Base-by-base conservation (phyloP, 495 filamentous ascomycete genomes). In the Penicillium fimorum region DNA sequence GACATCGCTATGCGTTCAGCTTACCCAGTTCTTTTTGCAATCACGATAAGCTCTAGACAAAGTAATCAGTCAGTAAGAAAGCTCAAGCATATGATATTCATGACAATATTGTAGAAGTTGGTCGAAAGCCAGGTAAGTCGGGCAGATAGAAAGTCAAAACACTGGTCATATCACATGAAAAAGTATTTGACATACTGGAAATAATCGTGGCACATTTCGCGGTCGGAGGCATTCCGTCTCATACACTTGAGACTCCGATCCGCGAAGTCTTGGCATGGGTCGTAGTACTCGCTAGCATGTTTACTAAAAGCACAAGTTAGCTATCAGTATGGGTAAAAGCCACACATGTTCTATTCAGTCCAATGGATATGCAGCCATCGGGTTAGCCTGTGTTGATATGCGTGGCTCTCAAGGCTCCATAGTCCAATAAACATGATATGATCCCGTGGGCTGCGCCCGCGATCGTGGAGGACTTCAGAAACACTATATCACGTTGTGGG, bases 181-280 rank as follows among this genome's bases (percentile, higher is more conserved):
- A 22, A 44, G 33, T 35, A 56, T 44, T 18, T n/a, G 11, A 50
- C 47, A 15, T 65, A 97, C 92, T 96, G 88, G 66, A 97, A 97
- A 70, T 94, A 97, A 69, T 97, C 94, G 47, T 74, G 73, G 65
- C 93, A 97, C 83, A 97, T 86, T n/a, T 87, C 80, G 50, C 85
- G 82, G 69, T 96, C 91, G 18, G 84, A 90, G 3, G 75, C 85
- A 73, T 97, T 97, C 22, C 93, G 84, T 61, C 89, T 85, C 70
- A 97, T 78, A 73, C 93, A 97, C 65, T 82, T 84, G 12, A 96
- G 82, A 70, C 91, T 96, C 56, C 83, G 79, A 45, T 84, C 72
- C n/a, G 94, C 93, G n/a, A 90, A 92, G 53, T 95, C 90, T 67
- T 97, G 92, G 68, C 93, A 97, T 13, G 93, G 93, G 65, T 97